Conservation (phyloP, 1,284 basidiomycete genomes). For the Malassezia brasiliensis region DNA sequence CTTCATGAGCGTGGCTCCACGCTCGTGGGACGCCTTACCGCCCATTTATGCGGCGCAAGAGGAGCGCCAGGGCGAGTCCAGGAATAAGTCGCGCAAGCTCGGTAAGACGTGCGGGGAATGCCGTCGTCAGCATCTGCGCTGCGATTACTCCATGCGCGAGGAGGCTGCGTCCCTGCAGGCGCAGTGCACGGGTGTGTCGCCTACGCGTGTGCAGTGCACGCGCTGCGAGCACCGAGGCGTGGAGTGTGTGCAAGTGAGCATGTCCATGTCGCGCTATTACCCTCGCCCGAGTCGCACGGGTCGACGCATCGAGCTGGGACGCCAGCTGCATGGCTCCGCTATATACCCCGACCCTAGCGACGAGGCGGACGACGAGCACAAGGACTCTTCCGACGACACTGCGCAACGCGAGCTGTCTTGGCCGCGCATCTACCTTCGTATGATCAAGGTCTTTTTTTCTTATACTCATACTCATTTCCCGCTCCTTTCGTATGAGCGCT, state of each 20-base stretch:
- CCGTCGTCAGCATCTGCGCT: constrained; percentile 37
- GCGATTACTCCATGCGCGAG: constrained; percentile 26
- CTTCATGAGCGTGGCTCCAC: neutral
- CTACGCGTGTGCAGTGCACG: constrained; percentile 25
- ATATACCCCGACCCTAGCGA: constrained; percentile 3
- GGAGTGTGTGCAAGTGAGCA: constrained; percentile 33
- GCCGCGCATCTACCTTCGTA: constrained; percentile 12
- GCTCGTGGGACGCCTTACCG: neutral
- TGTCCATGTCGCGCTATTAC: constrained; percentile 30
- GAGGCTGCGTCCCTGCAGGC: constrained; percentile 15
- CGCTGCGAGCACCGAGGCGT: constrained; percentile 33
- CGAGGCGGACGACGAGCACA: neutral
- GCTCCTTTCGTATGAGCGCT: constrained; percentile 34
- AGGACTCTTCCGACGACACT: neutral
- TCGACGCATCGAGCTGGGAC: constrained; percentile 43
- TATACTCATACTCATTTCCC: constrained; percentile 38
- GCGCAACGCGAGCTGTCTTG: constrained; percentile 2
- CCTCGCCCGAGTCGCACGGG: constrained; percentile 41
- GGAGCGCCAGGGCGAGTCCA: neutral
- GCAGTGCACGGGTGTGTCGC: constrained; percentile 1
- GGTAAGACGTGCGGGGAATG: constrained; percentile 38
- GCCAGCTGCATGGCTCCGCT: constrained; percentile 35
- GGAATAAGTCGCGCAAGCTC: neutral
- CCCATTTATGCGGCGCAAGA: neutral
- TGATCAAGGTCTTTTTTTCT: constrained; percentile 39